Evolutionary conservation across 1,284 basidiomycete species (phyloP).

Genomic region (Volvariella surrecta): DNA sequence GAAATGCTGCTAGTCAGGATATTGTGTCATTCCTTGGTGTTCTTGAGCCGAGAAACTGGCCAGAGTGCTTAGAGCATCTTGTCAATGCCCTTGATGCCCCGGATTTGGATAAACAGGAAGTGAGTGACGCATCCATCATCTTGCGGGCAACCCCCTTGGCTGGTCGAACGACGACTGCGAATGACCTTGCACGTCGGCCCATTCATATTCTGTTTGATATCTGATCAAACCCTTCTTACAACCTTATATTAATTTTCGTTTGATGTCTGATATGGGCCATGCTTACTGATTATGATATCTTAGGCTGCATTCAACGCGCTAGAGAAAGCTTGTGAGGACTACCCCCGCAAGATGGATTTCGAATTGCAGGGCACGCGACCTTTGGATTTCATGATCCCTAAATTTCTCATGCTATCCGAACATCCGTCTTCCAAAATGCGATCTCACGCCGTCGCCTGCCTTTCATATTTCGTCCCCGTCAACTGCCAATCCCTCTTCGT

Average conservation of each 20-base stretch:
- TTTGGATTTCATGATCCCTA: conserved; percentile 91
- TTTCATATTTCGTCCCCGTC: conserved; percentile 90
- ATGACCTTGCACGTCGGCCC: neutral
- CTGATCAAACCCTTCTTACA: neutral
- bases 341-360: conserved; percentile 91
- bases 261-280: conserved; percentile 1
- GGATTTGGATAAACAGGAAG: conserved; percentile 76
- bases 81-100: conserved; percentile 70
- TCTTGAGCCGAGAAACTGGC: conserved; percentile 86
- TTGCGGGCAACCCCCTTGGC: neutral
- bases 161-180: neutral
- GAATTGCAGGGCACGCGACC: conserved; percentile 83
- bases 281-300: conserved; percentile 12
- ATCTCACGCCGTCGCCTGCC: conserved; percentile 87
- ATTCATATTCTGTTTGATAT: neutral
- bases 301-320: conserved; percentile 93
- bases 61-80: conserved; percentile 81
- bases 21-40: conserved; percentile 82
- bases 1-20: conserved; percentile 87
- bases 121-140: conserved; percentile 31
- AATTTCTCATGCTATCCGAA: conserved; percentile 83
- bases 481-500: conserved; percentile 77
- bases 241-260: neutral
- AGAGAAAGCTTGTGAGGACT: conserved; percentile 96
- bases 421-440: conserved; percentile 86